Conservation (phyloP, 2,329 filamentous ascomycete species). For the Nectriaceae sp. region DNA sequence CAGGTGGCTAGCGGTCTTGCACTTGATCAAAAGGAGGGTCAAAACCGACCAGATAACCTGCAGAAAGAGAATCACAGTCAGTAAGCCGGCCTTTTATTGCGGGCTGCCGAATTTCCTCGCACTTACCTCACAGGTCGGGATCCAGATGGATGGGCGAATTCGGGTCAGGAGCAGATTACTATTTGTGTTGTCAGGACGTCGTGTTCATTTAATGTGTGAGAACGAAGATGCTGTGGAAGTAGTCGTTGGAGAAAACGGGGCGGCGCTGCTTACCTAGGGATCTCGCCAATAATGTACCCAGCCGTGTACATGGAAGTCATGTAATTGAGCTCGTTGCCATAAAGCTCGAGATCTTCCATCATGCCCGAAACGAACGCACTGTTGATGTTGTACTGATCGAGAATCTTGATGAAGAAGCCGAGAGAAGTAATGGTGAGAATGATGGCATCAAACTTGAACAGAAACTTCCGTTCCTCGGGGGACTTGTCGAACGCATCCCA, state of each 20-base stretch:
- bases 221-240: too few species aligned
- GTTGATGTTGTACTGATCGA: conserved; percentile 39
- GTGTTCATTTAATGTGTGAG: too few species aligned
- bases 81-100: too few species aligned
- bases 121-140: conserved; percentile 39
- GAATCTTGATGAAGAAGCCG: conserved; percentile 42
- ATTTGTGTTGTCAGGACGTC: too few species aligned
- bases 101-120: too few species aligned
- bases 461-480: conserved; percentile 41
- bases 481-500: conserved; percentile 52
- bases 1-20: conserved; percentile 37
- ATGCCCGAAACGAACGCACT: conserved; percentile 44
- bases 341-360: conserved; percentile 55
- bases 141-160: conserved; percentile 42
- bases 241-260: fast-evolving
- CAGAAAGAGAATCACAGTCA: too few species aligned
- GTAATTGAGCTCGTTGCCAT: conserved; percentile 50
- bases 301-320: conserved; percentile 56
- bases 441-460: conserved; percentile 46
- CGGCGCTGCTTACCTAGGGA: conserved; percentile 26
- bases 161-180: conserved; percentile 40
- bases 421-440: conserved; percentile 39
- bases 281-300: conserved; percentile 56
- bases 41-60: conserved; percentile 35
- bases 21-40: too few species aligned